phyloP scores from a whole-genome alignment of 176 grass and related monocot genomes.

The Microstegium vimineum region DNA sequence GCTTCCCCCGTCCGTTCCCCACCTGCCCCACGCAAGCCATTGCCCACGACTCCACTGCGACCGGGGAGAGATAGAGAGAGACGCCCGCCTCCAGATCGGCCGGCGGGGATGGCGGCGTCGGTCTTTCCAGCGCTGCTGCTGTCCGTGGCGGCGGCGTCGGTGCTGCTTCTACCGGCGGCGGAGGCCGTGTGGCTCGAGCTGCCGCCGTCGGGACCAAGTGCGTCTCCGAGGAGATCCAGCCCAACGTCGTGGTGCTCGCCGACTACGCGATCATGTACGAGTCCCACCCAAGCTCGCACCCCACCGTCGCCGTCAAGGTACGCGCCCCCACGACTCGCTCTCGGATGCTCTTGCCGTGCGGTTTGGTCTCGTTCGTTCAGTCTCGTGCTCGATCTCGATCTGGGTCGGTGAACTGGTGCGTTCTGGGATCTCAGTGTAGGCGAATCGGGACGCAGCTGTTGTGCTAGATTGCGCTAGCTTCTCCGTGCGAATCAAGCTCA shows the following conservation, averaged over 20 bases:
- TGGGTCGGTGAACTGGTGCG: neutral
- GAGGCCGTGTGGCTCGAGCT: constrained; percentile 76
- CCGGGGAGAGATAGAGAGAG: neutral
- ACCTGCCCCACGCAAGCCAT: constrained; percentile 14
- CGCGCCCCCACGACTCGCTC: neutral
- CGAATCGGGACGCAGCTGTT: neutral
- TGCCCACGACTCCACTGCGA: constrained; percentile 19
- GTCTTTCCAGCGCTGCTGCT: neutral
- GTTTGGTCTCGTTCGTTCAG: neutral
- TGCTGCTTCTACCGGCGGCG: constrained; percentile 10
- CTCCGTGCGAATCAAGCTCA: neutral
- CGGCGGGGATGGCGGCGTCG: constrained; percentile 23
- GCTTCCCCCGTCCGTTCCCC: no score
- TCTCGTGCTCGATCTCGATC: constrained; percentile 17
- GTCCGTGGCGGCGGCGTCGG: neutral
- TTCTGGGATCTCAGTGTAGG: neutral
- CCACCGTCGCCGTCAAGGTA: constrained; percentile 82
- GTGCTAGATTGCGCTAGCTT: neutral
- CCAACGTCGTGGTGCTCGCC: constrained; percentile 85
- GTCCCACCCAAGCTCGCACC: constrained; percentile 38
- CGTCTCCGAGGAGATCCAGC: constrained; percentile 98
- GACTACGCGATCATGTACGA: constrained; percentile 72
- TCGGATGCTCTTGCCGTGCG: neutral
- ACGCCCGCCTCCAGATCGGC: constrained; percentile 30
- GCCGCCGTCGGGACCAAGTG: constrained; percentile 82